These are phyloP conservation scores for Basipetospora chlamydospora DNA, from an alignment of 2,329 filamentous ascomycete genomes.

Conservation along the genomic window DNA sequence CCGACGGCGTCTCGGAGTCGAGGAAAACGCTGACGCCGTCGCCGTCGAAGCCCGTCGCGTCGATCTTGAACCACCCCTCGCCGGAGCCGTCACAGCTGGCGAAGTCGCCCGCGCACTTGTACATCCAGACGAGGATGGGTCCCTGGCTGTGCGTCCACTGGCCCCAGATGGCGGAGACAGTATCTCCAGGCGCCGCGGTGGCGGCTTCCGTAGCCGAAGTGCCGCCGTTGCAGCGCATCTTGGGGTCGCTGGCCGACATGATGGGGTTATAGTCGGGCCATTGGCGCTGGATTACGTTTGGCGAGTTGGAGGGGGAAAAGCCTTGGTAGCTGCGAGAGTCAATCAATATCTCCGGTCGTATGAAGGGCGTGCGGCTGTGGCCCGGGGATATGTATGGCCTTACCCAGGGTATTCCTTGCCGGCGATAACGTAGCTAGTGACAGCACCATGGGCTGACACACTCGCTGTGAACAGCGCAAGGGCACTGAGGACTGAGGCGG, in stretches of 20 bases:
- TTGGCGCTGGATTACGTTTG: conserved; percentile 40
- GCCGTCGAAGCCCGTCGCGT: conserved; percentile 20
- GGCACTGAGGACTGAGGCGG: conserved; percentile 14
- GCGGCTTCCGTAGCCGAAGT: conserved; percentile 23
- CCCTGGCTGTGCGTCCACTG: conserved; percentile 34
- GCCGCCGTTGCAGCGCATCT: conserved; percentile 28
- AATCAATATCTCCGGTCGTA: background rate
- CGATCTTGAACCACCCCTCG: conserved; percentile 34
- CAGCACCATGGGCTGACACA: conserved; percentile 21
- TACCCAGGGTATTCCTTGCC: conserved; percentile 24
- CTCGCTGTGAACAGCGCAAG: conserved; percentile 15
- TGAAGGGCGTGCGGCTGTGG: background rate
- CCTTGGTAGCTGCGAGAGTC: conserved; percentile 21
- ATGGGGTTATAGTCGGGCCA: conserved; percentile 33
- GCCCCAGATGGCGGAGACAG: conserved; percentile 33
- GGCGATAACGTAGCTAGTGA: conserved; percentile 32
- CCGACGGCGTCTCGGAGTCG: conserved; percentile 9
- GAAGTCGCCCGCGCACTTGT: conserved; percentile 31
- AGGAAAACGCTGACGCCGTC: conserved; percentile 25
- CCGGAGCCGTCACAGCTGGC: conserved; percentile 27
- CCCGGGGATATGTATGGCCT: background rate
- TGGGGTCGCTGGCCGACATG: conserved; percentile 23
- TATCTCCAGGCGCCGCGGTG: conserved; percentile 29
- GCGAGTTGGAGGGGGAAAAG: conserved; percentile 31
- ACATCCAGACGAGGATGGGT: conserved; percentile 37